Conservation (phyloP, 2,329 filamentous ascomycete species). For the Colletotrichum paranaense region DNA sequence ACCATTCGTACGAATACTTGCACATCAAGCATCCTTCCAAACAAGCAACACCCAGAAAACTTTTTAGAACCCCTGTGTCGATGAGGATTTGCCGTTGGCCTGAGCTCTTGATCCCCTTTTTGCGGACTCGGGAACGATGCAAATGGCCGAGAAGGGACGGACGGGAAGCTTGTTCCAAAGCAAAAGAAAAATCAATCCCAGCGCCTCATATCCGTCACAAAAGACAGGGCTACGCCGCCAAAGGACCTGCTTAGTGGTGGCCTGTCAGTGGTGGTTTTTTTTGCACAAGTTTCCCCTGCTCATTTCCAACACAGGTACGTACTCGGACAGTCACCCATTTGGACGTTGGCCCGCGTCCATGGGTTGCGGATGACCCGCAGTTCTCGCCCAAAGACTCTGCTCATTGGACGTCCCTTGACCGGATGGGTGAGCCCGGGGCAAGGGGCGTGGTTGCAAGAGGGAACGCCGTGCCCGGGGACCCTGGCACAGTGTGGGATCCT, state of each 20-base stretch:
- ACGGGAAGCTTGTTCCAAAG: not conserved
- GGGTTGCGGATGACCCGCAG: not conserved
- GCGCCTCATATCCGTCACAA: not conserved
- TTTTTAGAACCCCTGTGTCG: slow-evolving; percentile 6
- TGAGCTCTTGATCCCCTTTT: slow-evolving; percentile 5
- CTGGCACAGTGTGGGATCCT: slow-evolving; percentile 24
- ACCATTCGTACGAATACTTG: not conserved
- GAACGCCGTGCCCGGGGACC: slow-evolving; percentile 18
- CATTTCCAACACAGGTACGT: not conserved
- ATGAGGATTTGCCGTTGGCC: slow-evolving; percentile 27
- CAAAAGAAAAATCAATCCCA: not conserved
- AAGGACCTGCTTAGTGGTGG: not conserved
- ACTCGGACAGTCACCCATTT: not conserved
- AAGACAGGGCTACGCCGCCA: not conserved
- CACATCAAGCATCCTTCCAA: not conserved
- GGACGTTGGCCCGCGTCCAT: slow-evolving; percentile 1
- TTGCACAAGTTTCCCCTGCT: not conserved
- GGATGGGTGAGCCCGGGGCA: not conserved
- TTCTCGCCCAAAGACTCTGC: not conserved
- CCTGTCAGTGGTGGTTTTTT: not conserved
- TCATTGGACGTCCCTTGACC: slow-evolving; percentile 3
- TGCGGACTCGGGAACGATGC: not conserved
- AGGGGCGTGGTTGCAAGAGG: not conserved
- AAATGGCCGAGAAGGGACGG: not conserved
- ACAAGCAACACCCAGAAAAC: not conserved